phyloP scores from a whole-genome alignment of 192 early-diverging fungal species.

The Coemansia sp. region DNA sequence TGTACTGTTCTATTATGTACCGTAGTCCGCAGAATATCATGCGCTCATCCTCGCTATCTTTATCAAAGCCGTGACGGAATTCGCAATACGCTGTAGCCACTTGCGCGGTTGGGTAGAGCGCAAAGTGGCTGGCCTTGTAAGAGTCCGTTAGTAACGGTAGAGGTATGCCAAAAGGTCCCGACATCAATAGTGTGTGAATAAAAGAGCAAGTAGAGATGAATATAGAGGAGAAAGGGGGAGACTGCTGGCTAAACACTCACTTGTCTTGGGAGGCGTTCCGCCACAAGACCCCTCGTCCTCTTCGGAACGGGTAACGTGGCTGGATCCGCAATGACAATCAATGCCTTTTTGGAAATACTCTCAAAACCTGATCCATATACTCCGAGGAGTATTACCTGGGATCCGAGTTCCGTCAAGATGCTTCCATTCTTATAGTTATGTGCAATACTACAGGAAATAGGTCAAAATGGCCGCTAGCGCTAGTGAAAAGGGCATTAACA shows the following conservation, averaged over 20 bases:
- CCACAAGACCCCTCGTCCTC: background rate
- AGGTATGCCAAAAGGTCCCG: slow-evolving; percentile 60
- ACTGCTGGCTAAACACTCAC: background rate
- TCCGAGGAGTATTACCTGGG: slow-evolving; percentile 45
- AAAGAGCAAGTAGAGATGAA: background rate
- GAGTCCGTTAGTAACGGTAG: slow-evolving; percentile 77
- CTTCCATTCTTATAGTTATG: slow-evolving; percentile 11
- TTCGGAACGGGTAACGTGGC: background rate
- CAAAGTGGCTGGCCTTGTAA: slow-evolving; percentile 80
- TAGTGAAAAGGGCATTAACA: background rate
- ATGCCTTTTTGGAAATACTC: background rate
- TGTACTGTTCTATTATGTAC: slow-evolving; percentile 82
- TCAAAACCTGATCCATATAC: slow-evolving; percentile 60
- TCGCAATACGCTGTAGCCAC: slow-evolving; percentile 82
- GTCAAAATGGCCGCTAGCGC: background rate
- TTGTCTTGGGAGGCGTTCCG: background rate
- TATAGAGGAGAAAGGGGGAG: background rate
- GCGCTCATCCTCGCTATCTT: slow-evolving; percentile 69
- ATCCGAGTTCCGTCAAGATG: slow-evolving; percentile 34
- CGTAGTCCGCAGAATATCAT: slow-evolving; percentile 84
- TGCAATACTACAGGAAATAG: background rate
- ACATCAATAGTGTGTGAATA: slow-evolving; percentile 28
- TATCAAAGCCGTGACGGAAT: slow-evolving; percentile 70
- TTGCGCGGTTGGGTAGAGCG: slow-evolving; percentile 72
- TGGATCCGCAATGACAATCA: background rate